Evolutionary conservation across 441 rosid species (phyloP), one percentile per base, ranked within the genome.

Genomic region (Adansonia grandidieri): DNA sequence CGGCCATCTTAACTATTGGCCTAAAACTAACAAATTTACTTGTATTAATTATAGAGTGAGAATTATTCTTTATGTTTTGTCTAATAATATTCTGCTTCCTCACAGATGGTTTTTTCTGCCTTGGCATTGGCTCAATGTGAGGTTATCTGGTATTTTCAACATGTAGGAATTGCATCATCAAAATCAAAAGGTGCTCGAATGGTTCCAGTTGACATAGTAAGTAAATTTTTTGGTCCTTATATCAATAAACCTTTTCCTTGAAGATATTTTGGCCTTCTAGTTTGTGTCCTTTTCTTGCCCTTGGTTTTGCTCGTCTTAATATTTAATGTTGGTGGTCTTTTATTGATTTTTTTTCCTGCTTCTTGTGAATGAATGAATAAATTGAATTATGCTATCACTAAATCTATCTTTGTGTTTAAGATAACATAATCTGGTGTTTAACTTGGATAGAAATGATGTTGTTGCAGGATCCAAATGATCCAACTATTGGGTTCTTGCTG

Each of bases 121-220:
- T 85, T 97, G 91, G 97, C 99, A 61, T 85, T 97, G 86, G 97
- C 95, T 84, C 98, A 97, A 78, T 93, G 89, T 82, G 99, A 95
- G 93, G 94, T 93, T 82, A 86, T 92, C 78, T 95, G 99, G 99
- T 95, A 92, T 82, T 95, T 97, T 82, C 98, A 95, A 76, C 98
- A 95, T 77, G 95, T 90, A 63, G 99, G 98, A 83, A 85, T 97
- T 81, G 95, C 92, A 79, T 88, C 98, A 63, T 89, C 98, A 70
- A 93, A 90, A 87, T 88, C 95, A 75, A 97, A 90, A 90, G 81
- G 90, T 81, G 82, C 91, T 81, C 92, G 97, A 82, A 71, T 80
- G 61, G 91, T 86, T 77, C 91, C 97, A 79, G 96, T 97, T 77
- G 97, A 93, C 83, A 84, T 97, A 80, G 98, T 97, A 88, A 80